phyloP scores from a whole-genome alignment of 169 alveolate species.

The Plasmodium sp. region DNA sequence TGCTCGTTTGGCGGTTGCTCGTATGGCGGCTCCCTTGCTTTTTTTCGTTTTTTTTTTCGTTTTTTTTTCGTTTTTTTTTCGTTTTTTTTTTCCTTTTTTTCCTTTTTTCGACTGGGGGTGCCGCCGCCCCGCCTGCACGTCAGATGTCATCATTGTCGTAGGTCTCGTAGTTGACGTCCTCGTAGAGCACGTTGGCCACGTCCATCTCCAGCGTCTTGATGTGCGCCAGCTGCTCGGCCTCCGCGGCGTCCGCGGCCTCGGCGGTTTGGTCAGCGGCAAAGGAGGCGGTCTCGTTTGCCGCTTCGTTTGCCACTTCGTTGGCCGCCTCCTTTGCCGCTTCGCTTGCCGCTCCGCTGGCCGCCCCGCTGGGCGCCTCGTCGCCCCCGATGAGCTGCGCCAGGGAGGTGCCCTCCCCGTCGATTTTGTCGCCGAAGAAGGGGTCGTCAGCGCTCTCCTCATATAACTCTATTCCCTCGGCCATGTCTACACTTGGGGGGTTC shows the following conservation, averaged over 20 bases:
- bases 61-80: not conserved
- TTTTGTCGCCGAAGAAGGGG: not conserved
- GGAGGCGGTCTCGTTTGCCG: not conserved
- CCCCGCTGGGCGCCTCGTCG: not conserved
- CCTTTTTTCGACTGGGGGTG: not conserved
- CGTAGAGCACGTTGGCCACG: constrained; percentile 50
- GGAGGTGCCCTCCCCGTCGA: constrained; percentile 8
- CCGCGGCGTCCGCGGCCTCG: not conserved
- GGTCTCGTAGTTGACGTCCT: constrained; percentile 36
- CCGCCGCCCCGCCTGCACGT: not conserved
- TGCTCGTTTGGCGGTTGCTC: no score
- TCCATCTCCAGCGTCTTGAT: constrained; percentile 51
- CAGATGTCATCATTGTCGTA: constrained; percentile 54
- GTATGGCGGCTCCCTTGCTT: no score
- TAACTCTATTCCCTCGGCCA: not conserved
- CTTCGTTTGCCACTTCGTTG: not conserved
- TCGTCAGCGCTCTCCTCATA: not conserved
- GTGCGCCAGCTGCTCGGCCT: not conserved
- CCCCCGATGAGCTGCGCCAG: not conserved
- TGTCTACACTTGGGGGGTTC: not conserved
- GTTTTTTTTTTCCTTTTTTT: no score
- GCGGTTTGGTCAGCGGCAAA: not conserved
- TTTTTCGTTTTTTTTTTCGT: not conserved
- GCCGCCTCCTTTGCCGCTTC: not conserved
- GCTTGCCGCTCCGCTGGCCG: not conserved